Evolutionary conservation across 225 moss, liverwort and hornwort species (phyloP).

Genomic region (Polytrichum formosum): DNA sequence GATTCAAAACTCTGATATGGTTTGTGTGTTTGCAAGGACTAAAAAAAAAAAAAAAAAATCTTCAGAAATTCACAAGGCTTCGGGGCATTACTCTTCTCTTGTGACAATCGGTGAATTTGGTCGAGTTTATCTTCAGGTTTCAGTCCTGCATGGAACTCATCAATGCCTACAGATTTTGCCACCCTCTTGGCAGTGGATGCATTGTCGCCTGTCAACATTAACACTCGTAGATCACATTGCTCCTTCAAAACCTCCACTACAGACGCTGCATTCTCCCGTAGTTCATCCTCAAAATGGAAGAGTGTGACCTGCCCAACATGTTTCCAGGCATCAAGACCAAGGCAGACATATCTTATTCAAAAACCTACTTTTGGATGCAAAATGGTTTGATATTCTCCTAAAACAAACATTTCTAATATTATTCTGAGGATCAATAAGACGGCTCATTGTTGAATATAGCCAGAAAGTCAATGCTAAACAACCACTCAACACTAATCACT

Average conservation of each 20-base stretch:
- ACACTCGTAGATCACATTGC: constrained; percentile 56
- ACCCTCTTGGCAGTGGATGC: constrained; percentile 76
- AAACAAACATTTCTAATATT: no score
- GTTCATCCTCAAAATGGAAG: constrained; percentile 95
- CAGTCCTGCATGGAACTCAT: constrained; percentile 75
- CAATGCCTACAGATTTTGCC: constrained; percentile 78
- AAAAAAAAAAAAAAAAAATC: no score
- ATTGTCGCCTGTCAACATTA: constrained; percentile 98
- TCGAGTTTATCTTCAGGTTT: constrained; percentile 95
- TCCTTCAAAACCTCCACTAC: constrained; percentile 71
- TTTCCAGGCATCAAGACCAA: constrained; percentile 2
- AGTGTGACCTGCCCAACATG: constrained; percentile 61
- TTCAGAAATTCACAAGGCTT: not conserved
- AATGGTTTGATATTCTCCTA: no score
- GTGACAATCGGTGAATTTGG: constrained; percentile 67
- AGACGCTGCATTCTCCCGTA: constrained; percentile 70
- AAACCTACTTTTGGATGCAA: no score
- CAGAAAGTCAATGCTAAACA: no score
- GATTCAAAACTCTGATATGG: no score
- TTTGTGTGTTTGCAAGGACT: no score
- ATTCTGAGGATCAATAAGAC: no score
- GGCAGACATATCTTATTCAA: not conserved
- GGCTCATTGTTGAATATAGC: no score
- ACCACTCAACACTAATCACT: no score
- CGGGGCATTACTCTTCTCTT: constrained; percentile 44